Conservation (phyloP, 139 green algal genomes). For the Chlamydomonas sp. region DNA sequence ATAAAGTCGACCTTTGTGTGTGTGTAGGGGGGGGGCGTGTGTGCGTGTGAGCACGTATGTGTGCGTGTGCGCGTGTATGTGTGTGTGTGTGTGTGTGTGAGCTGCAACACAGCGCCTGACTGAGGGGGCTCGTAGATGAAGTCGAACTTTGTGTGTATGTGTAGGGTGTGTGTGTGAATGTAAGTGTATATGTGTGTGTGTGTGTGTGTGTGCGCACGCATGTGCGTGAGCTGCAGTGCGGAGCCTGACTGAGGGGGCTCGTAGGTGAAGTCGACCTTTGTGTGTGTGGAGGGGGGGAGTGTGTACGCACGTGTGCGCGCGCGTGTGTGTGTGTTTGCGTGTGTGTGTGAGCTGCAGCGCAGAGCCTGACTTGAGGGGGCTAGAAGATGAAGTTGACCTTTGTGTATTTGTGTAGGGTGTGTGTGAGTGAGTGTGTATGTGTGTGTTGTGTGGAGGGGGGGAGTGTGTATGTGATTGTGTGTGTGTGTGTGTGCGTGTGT, state of each 20-base stretch:
- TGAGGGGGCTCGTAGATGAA: neutral
- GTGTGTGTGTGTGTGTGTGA: neutral
- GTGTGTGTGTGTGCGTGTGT: neutral
- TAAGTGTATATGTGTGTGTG: neutral
- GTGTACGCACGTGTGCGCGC: neutral
- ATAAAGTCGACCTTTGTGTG: slow-evolving; percentile 47
- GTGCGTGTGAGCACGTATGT: neutral
- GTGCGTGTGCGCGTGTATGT: neutral
- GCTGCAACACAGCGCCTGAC: neutral
- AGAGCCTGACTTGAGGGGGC: neutral
- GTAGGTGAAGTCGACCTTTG: slow-evolving; percentile 64
- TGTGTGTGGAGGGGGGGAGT: neutral
- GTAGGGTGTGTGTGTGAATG: neutral
- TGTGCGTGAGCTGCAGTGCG: neutral
- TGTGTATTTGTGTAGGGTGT: neutral
- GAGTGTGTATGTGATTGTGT: neutral
- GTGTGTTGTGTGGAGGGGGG: slow-evolving; percentile 3
- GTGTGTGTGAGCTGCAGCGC: neutral
- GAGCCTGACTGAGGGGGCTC: slow-evolving; percentile 76
- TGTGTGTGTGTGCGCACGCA: neutral
- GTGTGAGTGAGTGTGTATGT: neutral
- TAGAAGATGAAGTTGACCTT: neutral
- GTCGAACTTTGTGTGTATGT: neutral
- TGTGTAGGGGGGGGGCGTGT: neutral
- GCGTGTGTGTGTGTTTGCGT: neutral